Base-by-base conservation (phyloP, 805 yeast species). In the Teunomyces kruisii region DNA sequence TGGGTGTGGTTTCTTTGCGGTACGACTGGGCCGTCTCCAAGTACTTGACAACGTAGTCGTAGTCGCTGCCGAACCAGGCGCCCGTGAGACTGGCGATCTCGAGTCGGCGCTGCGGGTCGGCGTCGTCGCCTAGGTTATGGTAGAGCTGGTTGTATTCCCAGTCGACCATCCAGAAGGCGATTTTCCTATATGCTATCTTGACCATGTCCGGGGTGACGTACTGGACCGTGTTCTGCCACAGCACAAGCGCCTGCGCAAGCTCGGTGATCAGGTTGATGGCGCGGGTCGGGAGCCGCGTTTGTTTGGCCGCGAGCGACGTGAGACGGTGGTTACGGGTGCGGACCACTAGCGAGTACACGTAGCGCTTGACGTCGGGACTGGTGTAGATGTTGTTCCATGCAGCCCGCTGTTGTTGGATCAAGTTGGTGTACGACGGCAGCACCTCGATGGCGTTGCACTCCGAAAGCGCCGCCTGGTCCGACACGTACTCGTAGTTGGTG, bases 31-130 rank as follows among this genome's bases (percentile, higher is more conserved):
- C 51, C 30, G 49, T 46, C 13, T 52, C 46, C 33, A 72, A 38
- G 47, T 62, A 72, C 35, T 53, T 48, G 44, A 58, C 52, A 6
- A 64, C 73, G 38, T 57, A 58, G 5, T 51, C 45, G 66, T 70
- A 69, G 32, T 70, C 75, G 33, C 74, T 62, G 3, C 74, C 77
- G 42, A 65, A 69, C 76, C 76, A 72, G 44, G 68, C 75, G 2
- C 74, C 77, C 1, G 70, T 61, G 10, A 72, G 55, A 51, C 69
- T 64, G 39, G 57, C 57, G 13, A 70, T 55, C 36, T 66, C 65
- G 8, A 62, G 32, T 22, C 58, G 46, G 16, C 59, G 56, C 17
- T 50, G 50, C 31, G 46, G 43, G n/a, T 55, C 47, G 17, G 19
- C 30, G 3, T 43, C 46, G 12, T 29, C 45, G 10, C 38, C 40